Base-by-base conservation (phyloP, 2,329 filamentous ascomycete species). In the Diaporthe sp. region DNA sequence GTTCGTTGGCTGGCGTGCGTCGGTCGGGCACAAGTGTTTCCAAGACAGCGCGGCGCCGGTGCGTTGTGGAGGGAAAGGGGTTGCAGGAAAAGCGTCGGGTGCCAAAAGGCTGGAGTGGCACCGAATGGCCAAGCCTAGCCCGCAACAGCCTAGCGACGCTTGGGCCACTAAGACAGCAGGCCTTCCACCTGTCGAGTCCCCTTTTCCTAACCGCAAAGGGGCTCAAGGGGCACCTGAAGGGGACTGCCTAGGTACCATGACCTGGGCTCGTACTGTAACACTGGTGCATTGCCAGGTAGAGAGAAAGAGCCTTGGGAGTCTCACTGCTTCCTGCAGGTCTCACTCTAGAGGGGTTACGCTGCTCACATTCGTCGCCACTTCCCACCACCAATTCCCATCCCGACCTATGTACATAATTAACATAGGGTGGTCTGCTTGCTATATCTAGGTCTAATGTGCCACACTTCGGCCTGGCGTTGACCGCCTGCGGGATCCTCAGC, bases 71-170 rank as follows among this genome's bases (percentile, higher is more conserved):
- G 58, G 70, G 70, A 71, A 71, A 71, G 70, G 70, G 70, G 70
- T 71, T 71, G 70, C 70, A 71, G 70, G 59, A 71, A 71, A 53
- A 71, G 44, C 42, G 70, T 71, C 70, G 56, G 56, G 70, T 63
- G 53, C 70, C 70, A 71, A 55, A 68, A 71, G 70, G 70, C 59
- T 59, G 70, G 37, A 71, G 56, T 61, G 70, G 59, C 70, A 53
- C 70, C 59, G 59, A 42, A 53, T 71, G 56, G 56, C 42, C 59
- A 68, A 53, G 63, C 63, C 63, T 53, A 68, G 63, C 63, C 63
- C 63, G 39, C 63, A 68, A 68, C 63, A 53, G 44, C 47, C 56
- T 63, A 63, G 44, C 56, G 70, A 63, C 70, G 70, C 70, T 71
- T 71, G 70, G 70, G 56, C 70, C 70, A 71, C 47, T 71, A 37